Base-by-base conservation (phyloP, 768 basidiomycete species). In the Lentinula guzmanii region DNA sequence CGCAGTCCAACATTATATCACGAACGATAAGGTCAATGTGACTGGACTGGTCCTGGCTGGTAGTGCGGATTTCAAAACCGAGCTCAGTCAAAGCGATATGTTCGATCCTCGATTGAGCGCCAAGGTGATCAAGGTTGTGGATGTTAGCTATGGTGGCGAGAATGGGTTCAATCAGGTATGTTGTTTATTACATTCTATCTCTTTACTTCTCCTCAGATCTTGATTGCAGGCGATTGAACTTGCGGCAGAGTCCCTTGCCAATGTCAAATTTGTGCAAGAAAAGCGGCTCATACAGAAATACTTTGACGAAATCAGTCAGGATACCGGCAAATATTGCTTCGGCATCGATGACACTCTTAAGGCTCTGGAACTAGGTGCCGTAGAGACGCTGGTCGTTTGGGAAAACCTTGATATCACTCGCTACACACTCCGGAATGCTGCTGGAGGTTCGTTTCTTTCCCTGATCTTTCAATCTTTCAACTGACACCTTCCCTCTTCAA, bases 231-330 rank as follows among this genome's bases (percentile, higher is more conserved):
- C 97, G 16, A 98, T 99, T 66, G 97, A 98, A 71, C 85, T 98
- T 57, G 93, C 97, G 0, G 90, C 93, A 1, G 97, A 99, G 74
- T 91, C 93, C 2, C 86, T 99, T 33, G 88, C 93, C 41, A 98
- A 98, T 73, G 97, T 99, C 80, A 99, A 99, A 73, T 98, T 99
- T 68, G 96, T 99, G 37, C 96, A 98, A 75, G 97, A 99, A 80
- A 98, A 98, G 82, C 89, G 81, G 73, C 86, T 99, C 53, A 98
- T 99, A 67, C 95, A 98, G 73, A 90, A 85, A 72, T 98, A 98
- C 80, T 99, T 99, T 72, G 96, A 98, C 70, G 97, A 99, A 76
- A 99, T 99, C 77, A 96, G 95, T 67, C 91, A 93, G 72, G 97
- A 99, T 70, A 94, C 93, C 39, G 92, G 86, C 68, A 92, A 89